A percentile compares a stretch with the other conserved stretches of the same genome.
phyloP scores from a whole-genome alignment of 129 eudicot species.

The Lactuca saligna region DNA sequence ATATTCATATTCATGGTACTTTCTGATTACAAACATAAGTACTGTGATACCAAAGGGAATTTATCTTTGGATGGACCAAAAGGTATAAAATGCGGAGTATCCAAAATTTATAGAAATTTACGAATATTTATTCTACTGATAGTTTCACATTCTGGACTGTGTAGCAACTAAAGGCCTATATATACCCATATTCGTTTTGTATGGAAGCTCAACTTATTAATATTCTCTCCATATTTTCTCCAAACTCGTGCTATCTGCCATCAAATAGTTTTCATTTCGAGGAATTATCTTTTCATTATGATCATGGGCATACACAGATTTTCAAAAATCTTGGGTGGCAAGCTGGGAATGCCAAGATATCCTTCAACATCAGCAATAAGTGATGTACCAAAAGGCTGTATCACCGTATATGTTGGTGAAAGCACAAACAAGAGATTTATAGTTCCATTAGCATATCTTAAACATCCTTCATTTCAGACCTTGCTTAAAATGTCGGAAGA shows the following conservation, averaged over 20 bases:
- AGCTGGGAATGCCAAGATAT: not conserved
- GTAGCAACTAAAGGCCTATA: not conserved
- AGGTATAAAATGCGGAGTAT: not conserved
- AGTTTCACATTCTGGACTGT: not conserved
- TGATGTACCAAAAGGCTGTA: conserved; percentile 12
- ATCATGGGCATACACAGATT: conserved; percentile 9
- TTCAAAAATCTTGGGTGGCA: conserved; percentile 13
- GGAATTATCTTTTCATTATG: not conserved
- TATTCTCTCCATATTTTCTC: not conserved
- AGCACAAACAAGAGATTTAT: conserved; percentile 21
- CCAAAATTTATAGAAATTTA: not conserved
- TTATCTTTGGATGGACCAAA: conserved; percentile 7
- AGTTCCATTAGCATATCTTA: conserved; percentile 15
- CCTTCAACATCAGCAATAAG: not conserved
- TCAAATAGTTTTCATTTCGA: not conserved
- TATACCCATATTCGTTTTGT: not conserved
- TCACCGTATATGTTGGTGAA: conserved; percentile 18
- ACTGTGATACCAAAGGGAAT: conserved; percentile 1
- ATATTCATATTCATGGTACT: conserved; percentile 9
- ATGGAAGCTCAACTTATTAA: not conserved
- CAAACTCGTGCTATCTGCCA: not conserved
- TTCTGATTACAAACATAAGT: not conserved
- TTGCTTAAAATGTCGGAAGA: conserved; percentile 1
- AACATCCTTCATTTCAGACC: conserved; percentile 19
- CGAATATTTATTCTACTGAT: not conserved